Percentiles rank a stretch among this genome's conserved stretches.
Evolutionary conservation across 768 basidiomycete species (phyloP).

Genomic region (Lentinula edodes): DNA sequence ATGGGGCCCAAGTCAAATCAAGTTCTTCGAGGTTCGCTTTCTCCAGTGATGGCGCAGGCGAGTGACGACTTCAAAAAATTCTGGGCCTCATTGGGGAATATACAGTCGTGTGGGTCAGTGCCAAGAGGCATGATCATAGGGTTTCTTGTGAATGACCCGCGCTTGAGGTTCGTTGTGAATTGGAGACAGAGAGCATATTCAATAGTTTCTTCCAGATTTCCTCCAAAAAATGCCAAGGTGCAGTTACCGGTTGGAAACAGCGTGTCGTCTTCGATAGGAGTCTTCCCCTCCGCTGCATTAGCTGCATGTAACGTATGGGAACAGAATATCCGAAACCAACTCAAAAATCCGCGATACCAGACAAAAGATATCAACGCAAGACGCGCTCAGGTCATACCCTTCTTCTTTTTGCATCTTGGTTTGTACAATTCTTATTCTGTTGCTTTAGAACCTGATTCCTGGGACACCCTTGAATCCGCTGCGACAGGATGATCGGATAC

Average conservation of each 20-base stretch:
- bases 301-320: slow-evolving; percentile 78
- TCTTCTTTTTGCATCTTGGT: not conserved
- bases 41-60: slow-evolving; percentile 40
- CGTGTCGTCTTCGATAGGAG: slow-evolving; percentile 23
- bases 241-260: slow-evolving; percentile 20
- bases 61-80: slow-evolving; percentile 62
- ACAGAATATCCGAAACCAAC: slow-evolving; percentile 37
- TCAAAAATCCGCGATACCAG: slow-evolving; percentile 63
- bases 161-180: slow-evolving; percentile 57
- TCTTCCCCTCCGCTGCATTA: slow-evolving; percentile 51
- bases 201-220: slow-evolving; percentile 51
- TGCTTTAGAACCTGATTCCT: slow-evolving; percentile 62
- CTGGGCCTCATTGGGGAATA: slow-evolving; percentile 55
- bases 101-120: slow-evolving; percentile 62
- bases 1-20: slow-evolving; percentile 83
- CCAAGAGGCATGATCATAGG: slow-evolving; percentile 76
- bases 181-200: not conserved
- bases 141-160: slow-evolving; percentile 78
- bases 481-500: slow-evolving; percentile 78
- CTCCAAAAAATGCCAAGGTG: slow-evolving; percentile 68
- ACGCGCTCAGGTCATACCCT: slow-evolving; percentile 53
- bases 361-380: slow-evolving; percentile 87
- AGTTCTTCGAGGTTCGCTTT: slow-evolving; percentile 61
- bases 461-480: slow-evolving; percentile 64
- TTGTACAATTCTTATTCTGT: not conserved